Evolutionary conservation across 108 stramenopile genomes (phyloP).

Genomic region (Pseudonitzschia multiseries): DNA sequence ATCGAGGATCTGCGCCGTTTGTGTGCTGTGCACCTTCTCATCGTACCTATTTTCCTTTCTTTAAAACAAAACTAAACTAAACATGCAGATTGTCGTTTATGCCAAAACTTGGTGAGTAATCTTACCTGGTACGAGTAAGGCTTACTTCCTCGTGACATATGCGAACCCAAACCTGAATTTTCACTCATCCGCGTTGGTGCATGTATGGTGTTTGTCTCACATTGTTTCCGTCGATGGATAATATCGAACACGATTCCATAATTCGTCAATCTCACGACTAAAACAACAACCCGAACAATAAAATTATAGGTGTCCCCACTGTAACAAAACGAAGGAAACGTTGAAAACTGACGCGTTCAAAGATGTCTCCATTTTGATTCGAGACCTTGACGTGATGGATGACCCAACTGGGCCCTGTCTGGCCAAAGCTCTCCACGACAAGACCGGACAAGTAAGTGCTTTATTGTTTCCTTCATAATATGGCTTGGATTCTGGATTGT

Average conservation of each 20-base stretch:
- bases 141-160: background rate
- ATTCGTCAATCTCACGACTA: background rate
- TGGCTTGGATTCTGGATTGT: no score
- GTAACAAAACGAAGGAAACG: background rate
- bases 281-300: background rate
- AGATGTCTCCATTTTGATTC: background rate
- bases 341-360: background rate
- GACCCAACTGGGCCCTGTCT: background rate
- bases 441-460: slow-evolving; percentile 14
- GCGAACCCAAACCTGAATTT: background rate
- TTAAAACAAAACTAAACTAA: no score
- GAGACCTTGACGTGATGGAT: slow-evolving; percentile 2
- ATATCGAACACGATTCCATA: no score
- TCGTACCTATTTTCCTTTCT: background rate
- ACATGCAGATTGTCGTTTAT: slow-evolving; percentile 1
- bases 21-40: background rate
- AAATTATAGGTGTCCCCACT: background rate
- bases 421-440: background rate
- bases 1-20: no score
- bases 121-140: no score
- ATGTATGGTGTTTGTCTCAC: no score
- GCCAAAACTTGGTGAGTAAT: slow-evolving; percentile 8
- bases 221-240: no score
- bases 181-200: no score
- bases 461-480: background rate